Conservation (phyloP, 257 asterid genomes). For the Scutellaria barbata region DNA sequence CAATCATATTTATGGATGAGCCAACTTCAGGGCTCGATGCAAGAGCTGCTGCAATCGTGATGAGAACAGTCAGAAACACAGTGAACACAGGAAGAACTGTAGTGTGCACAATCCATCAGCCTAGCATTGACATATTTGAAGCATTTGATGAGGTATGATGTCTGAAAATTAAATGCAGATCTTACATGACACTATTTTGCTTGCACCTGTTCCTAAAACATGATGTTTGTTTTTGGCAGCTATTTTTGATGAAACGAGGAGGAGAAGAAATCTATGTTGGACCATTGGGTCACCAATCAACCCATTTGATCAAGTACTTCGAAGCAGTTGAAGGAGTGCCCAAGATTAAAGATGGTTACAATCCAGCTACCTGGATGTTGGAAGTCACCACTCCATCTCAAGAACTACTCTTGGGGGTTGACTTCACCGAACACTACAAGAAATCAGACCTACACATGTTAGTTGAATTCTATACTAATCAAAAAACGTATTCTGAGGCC, state of each 20-base stretch:
- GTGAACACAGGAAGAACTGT: slow-evolving; percentile 69
- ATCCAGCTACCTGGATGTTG: slow-evolving; percentile 82
- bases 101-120: slow-evolving; percentile 74
- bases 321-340: slow-evolving; percentile 56
- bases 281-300: slow-evolving; percentile 57
- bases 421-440: slow-evolving; percentile 52
- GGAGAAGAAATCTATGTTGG: slow-evolving; percentile 63
- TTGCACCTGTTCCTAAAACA: slow-evolving; percentile 22
- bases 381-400: slow-evolving; percentile 64
- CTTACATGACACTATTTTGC: neutral
- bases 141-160: slow-evolving; percentile 64
- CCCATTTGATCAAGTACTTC: slow-evolving; percentile 52
- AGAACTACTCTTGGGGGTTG: slow-evolving; percentile 53
- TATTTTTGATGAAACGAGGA: slow-evolving; percentile 64
- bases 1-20: slow-evolving; percentile 69
- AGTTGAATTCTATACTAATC: slow-evolving; percentile 19
- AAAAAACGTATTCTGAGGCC: neutral
- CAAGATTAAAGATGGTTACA: slow-evolving; percentile 61
- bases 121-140: slow-evolving; percentile 73
- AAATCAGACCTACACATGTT: slow-evolving; percentile 57
- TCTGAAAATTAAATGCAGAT: neutral
- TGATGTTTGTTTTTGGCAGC: slow-evolving; percentile 44
- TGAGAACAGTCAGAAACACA: slow-evolving; percentile 63
- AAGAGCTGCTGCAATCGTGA: slow-evolving; percentile 69
- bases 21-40: slow-evolving; percentile 71